A percentile compares a stretch with the other conserved stretches of the same genome.
Conservation (phyloP, 805 yeast genomes). For the Ogataea corticis region DNA sequence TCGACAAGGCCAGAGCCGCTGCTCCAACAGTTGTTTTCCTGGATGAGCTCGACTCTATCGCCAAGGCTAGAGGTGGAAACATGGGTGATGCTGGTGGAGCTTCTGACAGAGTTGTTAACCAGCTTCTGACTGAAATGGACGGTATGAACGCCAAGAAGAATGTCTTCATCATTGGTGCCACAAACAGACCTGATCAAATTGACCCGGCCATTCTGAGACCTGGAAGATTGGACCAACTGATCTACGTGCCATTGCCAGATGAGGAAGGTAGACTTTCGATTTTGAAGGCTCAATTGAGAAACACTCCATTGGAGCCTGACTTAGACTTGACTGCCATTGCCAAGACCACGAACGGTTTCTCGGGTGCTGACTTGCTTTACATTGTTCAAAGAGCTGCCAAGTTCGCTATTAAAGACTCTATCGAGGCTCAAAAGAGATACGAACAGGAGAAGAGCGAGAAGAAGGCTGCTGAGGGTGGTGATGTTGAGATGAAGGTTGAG, state of each 20-base stretch:
- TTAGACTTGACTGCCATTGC: slow-evolving; percentile 86
- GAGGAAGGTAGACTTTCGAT: slow-evolving; percentile 92
- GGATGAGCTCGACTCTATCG: slow-evolving; percentile 97
- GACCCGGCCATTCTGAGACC: slow-evolving; percentile 99
- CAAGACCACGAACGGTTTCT: slow-evolving; percentile 92
- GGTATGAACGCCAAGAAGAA: slow-evolving; percentile 99
- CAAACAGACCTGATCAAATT: slow-evolving; percentile 98
- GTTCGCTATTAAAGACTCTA: slow-evolving; percentile 96
- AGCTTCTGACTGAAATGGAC: slow-evolving; percentile 96
- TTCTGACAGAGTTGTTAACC: slow-evolving; percentile 93
- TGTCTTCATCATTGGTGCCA: slow-evolving; percentile 98
- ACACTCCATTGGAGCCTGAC: slow-evolving; percentile 98
- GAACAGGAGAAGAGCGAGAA: slow-evolving; percentile 55
- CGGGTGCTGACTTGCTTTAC: slow-evolving; percentile 98
- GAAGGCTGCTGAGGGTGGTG: slow-evolving; percentile 42
- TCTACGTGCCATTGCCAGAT: slow-evolving; percentile 98
- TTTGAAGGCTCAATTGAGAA: slow-evolving; percentile 93
- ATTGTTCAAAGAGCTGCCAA: slow-evolving; percentile 99
- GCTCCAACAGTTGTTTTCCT: slow-evolving; percentile 99
- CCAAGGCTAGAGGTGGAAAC: slow-evolving; percentile 93
- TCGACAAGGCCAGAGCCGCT: slow-evolving; percentile 98
- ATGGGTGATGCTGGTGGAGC: slow-evolving; percentile 96
- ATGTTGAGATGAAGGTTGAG: slow-evolving; percentile 36
- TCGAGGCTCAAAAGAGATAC: slow-evolving; percentile 69
- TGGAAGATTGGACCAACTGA: slow-evolving; percentile 97